These are phyloP conservation scores for Breviolum minutum DNA, from an alignment of 73 alveolate species.

Conservation along the genomic window DNA sequence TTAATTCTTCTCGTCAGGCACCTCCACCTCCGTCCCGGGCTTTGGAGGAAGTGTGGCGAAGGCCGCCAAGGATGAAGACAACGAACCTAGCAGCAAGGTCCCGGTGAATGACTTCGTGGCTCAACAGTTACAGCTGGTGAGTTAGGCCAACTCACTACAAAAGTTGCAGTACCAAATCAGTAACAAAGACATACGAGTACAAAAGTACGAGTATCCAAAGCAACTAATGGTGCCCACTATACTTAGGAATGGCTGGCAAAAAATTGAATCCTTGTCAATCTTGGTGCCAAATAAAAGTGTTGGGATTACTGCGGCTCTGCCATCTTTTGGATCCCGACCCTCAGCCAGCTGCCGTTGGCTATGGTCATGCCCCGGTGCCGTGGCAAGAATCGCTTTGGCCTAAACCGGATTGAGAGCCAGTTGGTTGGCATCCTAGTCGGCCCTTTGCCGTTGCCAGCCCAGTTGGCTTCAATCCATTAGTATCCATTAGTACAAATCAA, in stretches of 20 bases:
- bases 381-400: slow-evolving; percentile 42
- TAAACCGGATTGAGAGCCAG: neutral
- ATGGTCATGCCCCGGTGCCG: slow-evolving; percentile 73
- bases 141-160: neutral
- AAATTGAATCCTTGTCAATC: too few species aligned
- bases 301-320: neutral
- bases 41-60: neutral
- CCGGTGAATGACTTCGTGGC: neutral
- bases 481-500: too few species aligned
- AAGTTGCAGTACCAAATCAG: neutral
- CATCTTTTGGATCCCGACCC: neutral
- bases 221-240: too few species aligned
- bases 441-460: too few species aligned
- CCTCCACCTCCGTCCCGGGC: slow-evolving; percentile 40
- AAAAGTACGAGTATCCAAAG: too few species aligned
- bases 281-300: too few species aligned
- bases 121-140: neutral
- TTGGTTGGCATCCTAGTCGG: too few species aligned
- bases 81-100: neutral
- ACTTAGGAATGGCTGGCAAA: too few species aligned
- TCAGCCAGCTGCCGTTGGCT: slow-evolving; percentile 18
- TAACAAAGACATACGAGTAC: too few species aligned
- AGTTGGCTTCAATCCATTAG: too few species aligned
- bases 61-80: neutral
- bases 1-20: neutral